Evolutionary conservation across 768 basidiomycete species (phyloP).

Genomic region (Xerocomellus dryophilus): DNA sequence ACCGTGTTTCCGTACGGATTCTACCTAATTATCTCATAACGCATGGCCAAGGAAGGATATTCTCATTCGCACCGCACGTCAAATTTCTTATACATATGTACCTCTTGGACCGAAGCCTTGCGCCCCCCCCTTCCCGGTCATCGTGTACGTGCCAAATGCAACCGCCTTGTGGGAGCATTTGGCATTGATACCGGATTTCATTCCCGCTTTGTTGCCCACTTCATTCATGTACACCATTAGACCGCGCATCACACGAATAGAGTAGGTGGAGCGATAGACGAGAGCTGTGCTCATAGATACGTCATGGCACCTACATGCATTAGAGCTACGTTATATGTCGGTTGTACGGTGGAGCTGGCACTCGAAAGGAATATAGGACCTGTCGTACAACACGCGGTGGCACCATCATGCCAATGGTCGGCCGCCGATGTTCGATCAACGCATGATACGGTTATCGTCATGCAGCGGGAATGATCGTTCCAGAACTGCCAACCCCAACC

Average conservation of each 20-base stretch:
- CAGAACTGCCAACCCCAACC: neutral
- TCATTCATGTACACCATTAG: neutral
- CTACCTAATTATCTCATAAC: slow-evolving; percentile 20
- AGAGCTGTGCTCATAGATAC: neutral
- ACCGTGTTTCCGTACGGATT: neutral
- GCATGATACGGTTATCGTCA: neutral
- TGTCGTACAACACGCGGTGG: neutral
- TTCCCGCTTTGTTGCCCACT: slow-evolving; percentile 15
- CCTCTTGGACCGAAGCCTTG: slow-evolving; percentile 11
- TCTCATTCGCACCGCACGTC: neutral
- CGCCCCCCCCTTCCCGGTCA: neutral
- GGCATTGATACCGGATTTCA: slow-evolving; percentile 6
- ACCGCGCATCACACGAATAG: neutral
- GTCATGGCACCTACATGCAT: neutral
- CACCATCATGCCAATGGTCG: neutral
- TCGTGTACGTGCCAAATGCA: neutral
- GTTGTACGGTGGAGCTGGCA: neutral
- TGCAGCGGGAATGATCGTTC: neutral
- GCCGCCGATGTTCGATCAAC: neutral
- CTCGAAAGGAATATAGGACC: neutral
- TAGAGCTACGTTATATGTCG: too few relatives aligned
- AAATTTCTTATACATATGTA: neutral
- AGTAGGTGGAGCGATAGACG: neutral
- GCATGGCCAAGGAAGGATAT: neutral
- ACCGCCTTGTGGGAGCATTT: neutral